Evolutionary conservation across 1,284 basidiomycete species (phyloP), one percentile per base, ranked within the genome.

Genomic region (Trichosporon asahii): DNA sequence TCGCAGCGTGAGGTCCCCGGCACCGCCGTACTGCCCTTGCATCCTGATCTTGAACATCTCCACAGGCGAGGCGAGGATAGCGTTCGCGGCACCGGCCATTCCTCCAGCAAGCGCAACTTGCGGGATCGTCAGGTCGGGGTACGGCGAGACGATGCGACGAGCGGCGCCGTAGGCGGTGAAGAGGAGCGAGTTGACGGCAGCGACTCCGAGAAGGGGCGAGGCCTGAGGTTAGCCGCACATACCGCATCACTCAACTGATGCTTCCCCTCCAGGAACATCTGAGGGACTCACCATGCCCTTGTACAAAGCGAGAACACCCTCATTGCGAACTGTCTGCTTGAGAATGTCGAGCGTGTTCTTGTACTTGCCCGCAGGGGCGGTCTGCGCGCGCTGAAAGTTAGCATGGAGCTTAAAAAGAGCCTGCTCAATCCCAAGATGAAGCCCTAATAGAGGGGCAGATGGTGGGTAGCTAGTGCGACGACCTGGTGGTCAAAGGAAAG

Each of bases 271-370:
- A 33, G 31, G 11, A 33, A 9, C 31, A 9, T 9, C 31, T 33
- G 31, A 9, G 7, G 2, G 23, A 37, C 68, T 23, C n/a, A 70
- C 72, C 73, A 73, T 71, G 12, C 57, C 57, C 57, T 61, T 61
- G 57, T 61, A 61, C 29, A 61, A 7, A 3, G 57, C 57, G 7
- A 61, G 29, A 9, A 61, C 57, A n/a, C 57, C 57, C 27, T 61
- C 57, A n/a, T 61, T 95, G 71, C 88, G 84, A 46, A 95, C 75
- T 0, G 95, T 97, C 81, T 92, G 90, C 9, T 82, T 76, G 9
- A 94, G 83, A 71, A 97, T 94, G 78, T 97, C 94, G 88, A 94
- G 90, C 0, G 95, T 94, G 4, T 94, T 94, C 87, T 91, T 94
- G 91, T 94, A 86, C 68, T 82, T 78, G 18, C 83, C 84, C 27